Conservation (phyloP, 371 early-diverging fungal genomes). For the Coemansia sp. region DNA sequence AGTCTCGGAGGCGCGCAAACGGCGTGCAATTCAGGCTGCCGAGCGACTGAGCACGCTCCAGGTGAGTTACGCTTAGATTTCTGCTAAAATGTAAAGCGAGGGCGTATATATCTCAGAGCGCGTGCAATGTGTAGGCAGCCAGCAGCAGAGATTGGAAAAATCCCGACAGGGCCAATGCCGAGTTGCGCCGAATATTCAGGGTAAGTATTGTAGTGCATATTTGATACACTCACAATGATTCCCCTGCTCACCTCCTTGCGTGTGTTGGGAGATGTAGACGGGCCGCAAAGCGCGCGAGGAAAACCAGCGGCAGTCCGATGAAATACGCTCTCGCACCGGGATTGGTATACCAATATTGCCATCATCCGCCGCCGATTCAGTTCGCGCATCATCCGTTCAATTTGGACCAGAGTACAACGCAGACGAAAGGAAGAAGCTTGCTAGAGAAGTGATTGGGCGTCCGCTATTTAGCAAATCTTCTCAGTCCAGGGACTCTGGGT, state of each 20-base stretch:
- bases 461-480: slow-evolving; percentile 10
- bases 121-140: slow-evolving; percentile 51
- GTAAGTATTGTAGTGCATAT: slow-evolving; percentile 21
- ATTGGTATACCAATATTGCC: slow-evolving; percentile 62
- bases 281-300: slow-evolving; percentile 62
- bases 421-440: neutral
- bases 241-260: no score
- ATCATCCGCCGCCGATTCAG: slow-evolving; percentile 49
- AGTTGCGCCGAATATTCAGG: slow-evolving; percentile 69
- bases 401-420: slow-evolving; percentile 1
- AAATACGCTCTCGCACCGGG: slow-evolving; percentile 60
- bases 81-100: neutral
- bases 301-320: slow-evolving; percentile 53
- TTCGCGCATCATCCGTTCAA: slow-evolving; percentile 40
- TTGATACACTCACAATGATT: no score
- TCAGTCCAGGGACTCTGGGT: neutral
- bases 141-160: slow-evolving; percentile 61
- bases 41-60: slow-evolving; percentile 8
- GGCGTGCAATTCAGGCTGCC: slow-evolving; percentile 2
- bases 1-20: slow-evolving; percentile 28
- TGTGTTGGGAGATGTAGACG: slow-evolving; percentile 4
- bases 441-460: neutral
- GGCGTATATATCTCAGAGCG: neutral
- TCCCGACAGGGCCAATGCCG: slow-evolving; percentile 71
- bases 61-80: slow-evolving; percentile 12